phyloP scores from a whole-genome alignment of 164 flowering plant genomes.

The Nymphaea thermarum region DNA sequence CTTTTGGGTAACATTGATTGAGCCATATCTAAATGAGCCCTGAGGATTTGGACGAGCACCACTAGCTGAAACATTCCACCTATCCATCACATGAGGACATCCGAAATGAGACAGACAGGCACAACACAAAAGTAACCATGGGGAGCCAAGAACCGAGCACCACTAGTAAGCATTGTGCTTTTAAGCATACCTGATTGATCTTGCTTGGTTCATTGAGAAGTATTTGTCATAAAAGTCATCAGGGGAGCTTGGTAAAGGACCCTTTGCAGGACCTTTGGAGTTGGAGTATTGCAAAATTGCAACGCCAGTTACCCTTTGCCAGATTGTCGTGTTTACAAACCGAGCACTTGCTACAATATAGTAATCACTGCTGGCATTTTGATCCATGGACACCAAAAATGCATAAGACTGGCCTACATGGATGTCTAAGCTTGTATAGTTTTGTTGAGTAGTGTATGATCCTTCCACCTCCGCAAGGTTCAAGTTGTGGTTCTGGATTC shows the following conservation, averaged over 20 bases:
- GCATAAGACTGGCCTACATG: conserved; percentile 79
- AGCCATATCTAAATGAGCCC: conserved; percentile 67
- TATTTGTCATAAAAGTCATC: conserved; percentile 38
- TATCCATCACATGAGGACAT: conserved; percentile 6
- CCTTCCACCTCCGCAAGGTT: conserved; percentile 69
- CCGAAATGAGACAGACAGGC: not conserved
- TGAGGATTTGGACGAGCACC: conserved; percentile 90
- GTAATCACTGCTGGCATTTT: conserved; percentile 62
- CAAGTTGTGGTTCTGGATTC: conserved; percentile 61
- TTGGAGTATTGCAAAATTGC: conserved; percentile 67
- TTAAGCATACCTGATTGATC: conserved; percentile 50
- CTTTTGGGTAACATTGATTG: conserved; percentile 43
- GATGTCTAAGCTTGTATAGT: conserved; percentile 46
- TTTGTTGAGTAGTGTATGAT: conserved; percentile 38
- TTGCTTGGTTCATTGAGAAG: conserved; percentile 49
- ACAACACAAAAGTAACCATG: not conserved
- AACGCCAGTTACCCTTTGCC: conserved; percentile 65
- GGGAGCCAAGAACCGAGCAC: no score
- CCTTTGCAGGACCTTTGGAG: conserved; percentile 51
- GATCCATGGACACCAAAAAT: conserved; percentile 66
- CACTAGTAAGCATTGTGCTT: not conserved
- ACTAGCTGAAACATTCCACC: conserved; percentile 58
- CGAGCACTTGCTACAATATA: conserved; percentile 77
- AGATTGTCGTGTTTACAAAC: conserved; percentile 53
- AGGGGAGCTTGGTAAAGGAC: conserved; percentile 64